Evolutionary conservation across 192 early-diverging fungal species (phyloP).

Genomic region (Irineochytrium annulatum): DNA sequence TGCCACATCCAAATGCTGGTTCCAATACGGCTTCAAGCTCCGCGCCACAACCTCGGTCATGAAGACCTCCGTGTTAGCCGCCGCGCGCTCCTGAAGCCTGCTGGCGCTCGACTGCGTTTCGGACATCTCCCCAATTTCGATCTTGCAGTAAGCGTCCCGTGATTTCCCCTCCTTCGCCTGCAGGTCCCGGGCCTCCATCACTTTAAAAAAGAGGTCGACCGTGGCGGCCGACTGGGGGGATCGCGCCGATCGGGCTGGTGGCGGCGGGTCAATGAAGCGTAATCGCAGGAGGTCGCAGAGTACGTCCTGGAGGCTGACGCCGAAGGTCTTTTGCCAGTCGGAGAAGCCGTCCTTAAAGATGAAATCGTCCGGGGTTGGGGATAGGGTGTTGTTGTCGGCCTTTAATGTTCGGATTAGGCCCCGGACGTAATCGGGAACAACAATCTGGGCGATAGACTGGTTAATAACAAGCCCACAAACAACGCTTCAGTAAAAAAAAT

Average conservation of each 20-base stretch:
- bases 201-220: slow-evolving; percentile 42
- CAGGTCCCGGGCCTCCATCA: slow-evolving; percentile 46
- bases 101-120: slow-evolving; percentile 8
- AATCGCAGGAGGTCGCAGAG: slow-evolving; percentile 34
- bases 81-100: slow-evolving; percentile 2
- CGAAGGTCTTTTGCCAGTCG: slow-evolving; percentile 28
- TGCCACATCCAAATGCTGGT: slow-evolving; percentile 40
- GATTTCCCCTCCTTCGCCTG: slow-evolving; percentile 46
- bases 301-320: slow-evolving; percentile 34
- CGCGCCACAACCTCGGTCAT: slow-evolving; percentile 36
- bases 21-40: slow-evolving; percentile 42
- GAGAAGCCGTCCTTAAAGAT: slow-evolving; percentile 30
- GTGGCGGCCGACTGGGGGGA: not conserved
- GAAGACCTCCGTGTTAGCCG: slow-evolving; percentile 28
- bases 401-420: slow-evolving; percentile 39
- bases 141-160: slow-evolving; percentile 48
- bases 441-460: slow-evolving; percentile 10
- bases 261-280: slow-evolving; percentile 31
- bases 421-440: slow-evolving; percentile 42
- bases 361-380: slow-evolving; percentile 48
- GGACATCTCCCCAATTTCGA: slow-evolving; percentile 41
- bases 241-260: too few species aligned
- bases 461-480: not conserved
- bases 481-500: not conserved
- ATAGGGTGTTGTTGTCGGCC: slow-evolving; percentile 28